Conservation (phyloP, 441 rosid species). For the Gossypium aridum region DNA sequence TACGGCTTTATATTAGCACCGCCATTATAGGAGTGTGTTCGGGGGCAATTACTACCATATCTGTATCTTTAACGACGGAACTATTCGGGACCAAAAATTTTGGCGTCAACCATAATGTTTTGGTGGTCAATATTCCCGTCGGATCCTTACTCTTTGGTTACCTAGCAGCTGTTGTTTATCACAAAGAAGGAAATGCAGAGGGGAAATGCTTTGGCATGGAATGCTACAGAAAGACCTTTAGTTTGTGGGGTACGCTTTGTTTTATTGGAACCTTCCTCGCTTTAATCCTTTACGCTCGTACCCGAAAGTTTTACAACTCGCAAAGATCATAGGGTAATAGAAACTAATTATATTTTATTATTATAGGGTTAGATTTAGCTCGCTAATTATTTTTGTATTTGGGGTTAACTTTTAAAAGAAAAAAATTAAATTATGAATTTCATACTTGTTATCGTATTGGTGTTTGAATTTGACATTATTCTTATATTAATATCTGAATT, state of each 20-base stretch:
- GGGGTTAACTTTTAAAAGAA: too few species aligned
- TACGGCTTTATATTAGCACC: slow-evolving; percentile 53
- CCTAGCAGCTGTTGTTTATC: slow-evolving; percentile 62
- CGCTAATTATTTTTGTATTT: too few species aligned
- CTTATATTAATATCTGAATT: too few species aligned
- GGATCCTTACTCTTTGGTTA: slow-evolving; percentile 74
- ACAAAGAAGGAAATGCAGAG: slow-evolving; percentile 18
- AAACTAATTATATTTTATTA: neutral
- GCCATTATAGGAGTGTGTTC: slow-evolving; percentile 59
- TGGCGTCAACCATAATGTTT: slow-evolving; percentile 49
- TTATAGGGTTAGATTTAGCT: too few species aligned
- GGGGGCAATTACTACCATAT: slow-evolving; percentile 66
- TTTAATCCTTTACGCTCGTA: slow-evolving; percentile 38
- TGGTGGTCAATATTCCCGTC: slow-evolving; percentile 63
- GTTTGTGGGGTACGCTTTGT: slow-evolving; percentile 66
- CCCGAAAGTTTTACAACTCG: slow-evolving; percentile 34
- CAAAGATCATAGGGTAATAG: slow-evolving; percentile 5
- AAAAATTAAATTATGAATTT: too few species aligned
- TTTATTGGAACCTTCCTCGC: slow-evolving; percentile 51
- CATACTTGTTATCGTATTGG: too few species aligned
- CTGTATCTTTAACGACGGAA: slow-evolving; percentile 63
- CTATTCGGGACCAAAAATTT: slow-evolving; percentile 64
- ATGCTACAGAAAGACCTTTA: slow-evolving; percentile 56
- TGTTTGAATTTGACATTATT: too few species aligned
- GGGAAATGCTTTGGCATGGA: slow-evolving; percentile 58